These are phyloP conservation scores for Phytophthora capsici DNA, from an alignment of 352 stramenopile species.

Conservation along the genomic window DNA sequence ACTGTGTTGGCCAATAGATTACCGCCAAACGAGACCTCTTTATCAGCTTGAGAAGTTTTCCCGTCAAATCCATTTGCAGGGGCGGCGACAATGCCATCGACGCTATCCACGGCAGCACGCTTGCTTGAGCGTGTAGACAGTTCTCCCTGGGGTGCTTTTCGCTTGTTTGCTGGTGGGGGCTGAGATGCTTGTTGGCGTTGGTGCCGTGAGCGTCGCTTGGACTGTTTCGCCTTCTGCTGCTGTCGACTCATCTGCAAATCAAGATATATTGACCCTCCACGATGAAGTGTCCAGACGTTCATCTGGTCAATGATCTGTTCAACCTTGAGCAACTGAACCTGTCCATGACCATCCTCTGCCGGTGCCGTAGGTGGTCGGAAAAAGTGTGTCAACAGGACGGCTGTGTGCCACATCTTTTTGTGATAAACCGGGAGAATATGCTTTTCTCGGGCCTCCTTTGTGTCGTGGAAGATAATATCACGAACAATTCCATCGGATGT, in stretches of 20 bases:
- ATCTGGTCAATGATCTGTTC: slow-evolving; percentile 90
- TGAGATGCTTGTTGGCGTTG: slow-evolving; percentile 27
- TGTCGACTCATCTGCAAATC: slow-evolving; percentile 89
- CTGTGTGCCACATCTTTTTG: slow-evolving; percentile 89
- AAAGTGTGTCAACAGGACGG: slow-evolving; percentile 85
- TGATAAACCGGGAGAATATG: slow-evolving; percentile 85
- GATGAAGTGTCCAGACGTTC: slow-evolving; percentile 86
- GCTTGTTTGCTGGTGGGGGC: slow-evolving; percentile 39
- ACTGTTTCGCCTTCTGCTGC: slow-evolving; percentile 81
- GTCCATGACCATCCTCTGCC: slow-evolving; percentile 72
- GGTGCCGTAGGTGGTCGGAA: slow-evolving; percentile 76
- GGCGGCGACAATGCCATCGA: slow-evolving; percentile 16
- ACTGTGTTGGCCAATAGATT: slow-evolving; percentile 44
- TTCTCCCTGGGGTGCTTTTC: slow-evolving; percentile 50
- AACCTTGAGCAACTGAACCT: slow-evolving; percentile 86
- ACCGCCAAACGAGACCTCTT: slow-evolving; percentile 35
- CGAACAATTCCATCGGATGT: slow-evolving; percentile 88
- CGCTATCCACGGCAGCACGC: slow-evolving; percentile 38
- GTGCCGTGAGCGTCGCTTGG: slow-evolving; percentile 47
- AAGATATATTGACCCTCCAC: slow-evolving; percentile 85
- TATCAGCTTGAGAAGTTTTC: slow-evolving; percentile 24
- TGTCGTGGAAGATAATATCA: slow-evolving; percentile 88
- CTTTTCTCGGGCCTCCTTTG: slow-evolving; percentile 85
- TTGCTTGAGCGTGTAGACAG: slow-evolving; percentile 47
- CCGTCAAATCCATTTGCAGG: slow-evolving; percentile 37